Conservation (phyloP, 805 yeast genomes). For the Blastobotrys chiropterorum region DNA sequence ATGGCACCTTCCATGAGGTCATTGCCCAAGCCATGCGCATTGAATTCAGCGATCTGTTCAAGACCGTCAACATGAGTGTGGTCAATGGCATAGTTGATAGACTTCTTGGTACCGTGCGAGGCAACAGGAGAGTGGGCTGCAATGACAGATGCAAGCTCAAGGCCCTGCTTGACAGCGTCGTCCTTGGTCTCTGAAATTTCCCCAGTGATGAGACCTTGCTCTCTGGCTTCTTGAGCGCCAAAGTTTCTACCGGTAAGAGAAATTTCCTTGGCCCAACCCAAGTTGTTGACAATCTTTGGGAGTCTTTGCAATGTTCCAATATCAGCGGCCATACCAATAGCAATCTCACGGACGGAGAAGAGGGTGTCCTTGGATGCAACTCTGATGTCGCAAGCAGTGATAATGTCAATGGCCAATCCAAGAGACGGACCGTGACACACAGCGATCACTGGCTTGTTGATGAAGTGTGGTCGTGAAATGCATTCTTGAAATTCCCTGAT, state of each 20-base stretch:
- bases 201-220: constrained; percentile 49
- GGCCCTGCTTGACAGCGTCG: constrained; percentile 45
- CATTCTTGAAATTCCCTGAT: constrained; percentile 55
- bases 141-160: constrained; percentile 43
- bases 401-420: constrained; percentile 66
- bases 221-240: constrained; percentile 46
- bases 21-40: constrained; percentile 34
- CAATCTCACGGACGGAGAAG: constrained; percentile 62
- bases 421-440: constrained; percentile 57
- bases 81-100: constrained; percentile 41
- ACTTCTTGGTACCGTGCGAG: constrained; percentile 55
- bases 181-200: constrained; percentile 40
- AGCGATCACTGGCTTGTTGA: constrained; percentile 50
- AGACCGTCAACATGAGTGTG: constrained; percentile 43
- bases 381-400: constrained; percentile 53
- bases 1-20: constrained; percentile 29
- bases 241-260: constrained; percentile 59
- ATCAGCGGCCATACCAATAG: constrained; percentile 71
- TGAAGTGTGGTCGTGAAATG: constrained; percentile 31
- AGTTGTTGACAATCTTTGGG: constrained; percentile 47
- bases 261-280: constrained; percentile 52
- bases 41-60: constrained; percentile 47
- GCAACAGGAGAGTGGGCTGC: constrained; percentile 50
- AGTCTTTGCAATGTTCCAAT: constrained; percentile 71
- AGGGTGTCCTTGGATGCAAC: constrained; percentile 46